Evolutionary conservation across 192 early-diverging fungal species (phyloP).

Genomic region (Chytriomyces sp.): DNA sequence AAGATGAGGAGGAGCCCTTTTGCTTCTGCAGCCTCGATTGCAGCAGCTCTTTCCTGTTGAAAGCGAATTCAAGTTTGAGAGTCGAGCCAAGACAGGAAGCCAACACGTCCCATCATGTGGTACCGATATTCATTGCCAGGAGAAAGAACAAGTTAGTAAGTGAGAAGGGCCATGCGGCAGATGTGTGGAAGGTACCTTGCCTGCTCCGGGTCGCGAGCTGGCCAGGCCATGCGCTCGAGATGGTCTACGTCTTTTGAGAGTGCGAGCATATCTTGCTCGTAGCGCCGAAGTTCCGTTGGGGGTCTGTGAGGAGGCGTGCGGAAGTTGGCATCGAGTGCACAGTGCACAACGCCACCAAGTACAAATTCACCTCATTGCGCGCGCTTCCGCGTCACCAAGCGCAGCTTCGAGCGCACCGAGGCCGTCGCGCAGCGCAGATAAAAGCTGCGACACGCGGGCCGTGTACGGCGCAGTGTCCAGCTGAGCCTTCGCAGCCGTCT

Average conservation of each 20-base stretch:
- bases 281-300: constrained; percentile 51
- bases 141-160: not conserved
- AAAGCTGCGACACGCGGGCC: constrained; percentile 52
- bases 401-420: constrained; percentile 56
- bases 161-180: not conserved
- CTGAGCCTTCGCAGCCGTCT: constrained; percentile 51
- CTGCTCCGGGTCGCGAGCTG: constrained; percentile 17
- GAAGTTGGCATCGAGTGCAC: not conserved
- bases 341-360: not conserved
- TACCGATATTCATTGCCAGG: not conserved
- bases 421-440: constrained; percentile 54
- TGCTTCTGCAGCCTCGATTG: not conserved
- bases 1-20: too few species aligned
- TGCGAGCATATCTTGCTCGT: constrained; percentile 68
- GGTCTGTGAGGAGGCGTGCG: too few species aligned
- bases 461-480: constrained; percentile 58
- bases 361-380: constrained; percentile 45
- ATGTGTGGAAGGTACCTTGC: not conserved
- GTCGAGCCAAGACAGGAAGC: not conserved
- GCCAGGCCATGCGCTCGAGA: constrained; percentile 24
- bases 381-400: constrained; percentile 59
- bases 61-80: not conserved
- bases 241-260: constrained; percentile 63
- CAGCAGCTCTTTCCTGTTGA: not conserved
- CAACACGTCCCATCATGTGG: not conserved